Evolutionary conservation across 2,329 filamentous ascomycete genomes (phyloP).

Genomic region (Plectosphaerella cucumerina): DNA sequence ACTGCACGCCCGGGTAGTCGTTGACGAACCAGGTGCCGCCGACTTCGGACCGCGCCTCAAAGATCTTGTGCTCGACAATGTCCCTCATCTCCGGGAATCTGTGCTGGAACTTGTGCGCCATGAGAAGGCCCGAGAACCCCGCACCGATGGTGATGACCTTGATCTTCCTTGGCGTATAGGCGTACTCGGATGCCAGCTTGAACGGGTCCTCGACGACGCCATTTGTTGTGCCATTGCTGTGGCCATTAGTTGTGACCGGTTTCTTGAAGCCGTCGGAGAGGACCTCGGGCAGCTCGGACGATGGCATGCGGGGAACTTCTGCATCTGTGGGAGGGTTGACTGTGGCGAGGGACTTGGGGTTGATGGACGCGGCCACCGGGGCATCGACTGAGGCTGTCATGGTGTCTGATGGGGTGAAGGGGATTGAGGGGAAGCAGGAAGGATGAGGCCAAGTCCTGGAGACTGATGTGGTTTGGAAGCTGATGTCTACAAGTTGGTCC

Average conservation of each 20-base stretch:
- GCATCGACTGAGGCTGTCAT: constrained; percentile 8
- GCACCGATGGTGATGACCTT: constrained; percentile 24
- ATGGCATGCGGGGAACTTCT: not conserved
- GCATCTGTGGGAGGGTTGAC: not conserved
- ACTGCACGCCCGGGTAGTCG: constrained; percentile 17
- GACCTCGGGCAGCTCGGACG: constrained; percentile 6
- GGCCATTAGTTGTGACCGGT: too few relatives aligned
- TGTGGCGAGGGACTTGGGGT: too few relatives aligned
- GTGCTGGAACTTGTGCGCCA: constrained; percentile 24
- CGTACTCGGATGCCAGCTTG: constrained; percentile 12
- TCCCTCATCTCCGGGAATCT: constrained; percentile 17
- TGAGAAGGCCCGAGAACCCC: constrained; percentile 21
- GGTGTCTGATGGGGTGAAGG: not conserved
- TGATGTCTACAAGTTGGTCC: too few relatives aligned
- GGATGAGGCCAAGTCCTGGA: too few relatives aligned
- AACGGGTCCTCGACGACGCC: constrained; percentile 24
- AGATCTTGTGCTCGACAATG: constrained; percentile 24
- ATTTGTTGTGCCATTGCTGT: too few relatives aligned
- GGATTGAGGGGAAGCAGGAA: too few relatives aligned
- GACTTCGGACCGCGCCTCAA: constrained; percentile 25
- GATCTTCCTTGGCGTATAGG: constrained; percentile 27
- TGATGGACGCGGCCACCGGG: too few relatives aligned
- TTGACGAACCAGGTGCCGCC: constrained; percentile 18
- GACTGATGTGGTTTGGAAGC: too few relatives aligned
- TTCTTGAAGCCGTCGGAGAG: not conserved